These are phyloP conservation scores for Ephemerocybe angulata DNA, from an alignment of 768 basidiomycete genomes.

Conservation along the genomic window DNA sequence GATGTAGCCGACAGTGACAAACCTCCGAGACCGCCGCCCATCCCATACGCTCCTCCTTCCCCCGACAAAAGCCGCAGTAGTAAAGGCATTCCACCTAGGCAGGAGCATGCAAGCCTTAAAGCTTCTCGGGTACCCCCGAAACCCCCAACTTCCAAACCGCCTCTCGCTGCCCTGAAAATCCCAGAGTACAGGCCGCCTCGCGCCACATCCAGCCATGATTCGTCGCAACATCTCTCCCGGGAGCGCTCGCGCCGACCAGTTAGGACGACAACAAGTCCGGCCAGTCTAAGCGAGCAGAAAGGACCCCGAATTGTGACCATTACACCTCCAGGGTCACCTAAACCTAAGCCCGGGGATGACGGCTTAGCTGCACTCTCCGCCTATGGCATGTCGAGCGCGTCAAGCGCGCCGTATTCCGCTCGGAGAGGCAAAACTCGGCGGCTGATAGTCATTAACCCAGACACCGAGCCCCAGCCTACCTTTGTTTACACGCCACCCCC, in stretches of 20 bases:
- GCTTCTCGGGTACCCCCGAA: neutral
- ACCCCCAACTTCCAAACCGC: constrained; percentile 1
- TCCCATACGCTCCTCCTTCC: neutral
- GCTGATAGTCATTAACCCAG: constrained; percentile 6
- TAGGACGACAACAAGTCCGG: neutral
- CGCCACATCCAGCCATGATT: too few species aligned
- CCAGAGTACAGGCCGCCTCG: neutral
- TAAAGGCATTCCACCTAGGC: neutral
- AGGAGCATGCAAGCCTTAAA: neutral
- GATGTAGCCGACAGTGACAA: constrained; percentile 7
- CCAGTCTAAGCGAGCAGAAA: neutral
- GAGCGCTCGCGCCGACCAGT: neutral
- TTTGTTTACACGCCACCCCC: constrained; percentile 9
- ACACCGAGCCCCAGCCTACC: neutral
- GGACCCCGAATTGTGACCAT: constrained; percentile 6
- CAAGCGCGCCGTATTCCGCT: neutral
- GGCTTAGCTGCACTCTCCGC: neutral
- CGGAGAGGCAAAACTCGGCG: neutral
- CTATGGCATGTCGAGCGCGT: constrained; percentile 2
- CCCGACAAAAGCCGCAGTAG: neutral
- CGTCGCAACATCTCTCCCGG: too few species aligned
- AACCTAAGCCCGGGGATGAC: neutral
- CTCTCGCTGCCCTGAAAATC: neutral
- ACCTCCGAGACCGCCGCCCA: neutral
- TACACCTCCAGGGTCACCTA: constrained; percentile 1